Base-by-base conservation (phyloP, 2,329 filamentous ascomycete species). In the Scleromitrula shiraiana region DNA sequence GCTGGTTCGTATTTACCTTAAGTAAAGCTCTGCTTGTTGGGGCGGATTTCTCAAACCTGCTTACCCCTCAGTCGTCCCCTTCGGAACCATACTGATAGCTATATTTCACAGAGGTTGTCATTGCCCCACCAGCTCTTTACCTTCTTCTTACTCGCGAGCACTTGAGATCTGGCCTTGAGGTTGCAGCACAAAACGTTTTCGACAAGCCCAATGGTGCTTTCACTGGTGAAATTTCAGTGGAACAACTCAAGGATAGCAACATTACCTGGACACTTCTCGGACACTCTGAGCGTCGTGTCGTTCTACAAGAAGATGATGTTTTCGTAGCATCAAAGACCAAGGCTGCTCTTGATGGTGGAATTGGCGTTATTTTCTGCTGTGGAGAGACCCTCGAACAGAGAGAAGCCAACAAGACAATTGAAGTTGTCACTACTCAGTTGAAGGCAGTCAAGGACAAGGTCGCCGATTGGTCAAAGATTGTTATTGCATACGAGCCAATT, bases 401-500 rank as follows among this genome's bases (percentile, higher is more conserved):
- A 59, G 90, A 96, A 76, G 77, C 78, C 55, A 77, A 78, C 68
- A 83, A 87, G 76, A 97, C 91, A 56, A 84, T 94, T 64, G 80
- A 87, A 42, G 84, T 93, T 55, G 85, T 94, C 63, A 93, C 85
- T 61, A 73, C 72, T 58, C 93, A 98, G 77, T 80, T 98, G 62
- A 78, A 81, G 56, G 89, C 89, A 57, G 87, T 91, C 56, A 79
- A 80, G 49, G 83, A 89, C 68, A 76, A 85, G 74, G 73, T 88
- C 65, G 73, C 80, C 62, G 87, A 95, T 74, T 98, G 93, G 93
- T 79, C 75, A 64, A 93, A 93, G 76, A 80, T 98, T 57, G 93
- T 98, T 67, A 79, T 98, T 64, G 93, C 93, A 64, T 98, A 98
- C 72, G 93, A 98, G 80, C 93, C 93, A 64, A 94, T 98, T 76